Base-by-base conservation (phyloP, 2,329 filamentous ascomycete species). In the Epichloe sp. region DNA sequence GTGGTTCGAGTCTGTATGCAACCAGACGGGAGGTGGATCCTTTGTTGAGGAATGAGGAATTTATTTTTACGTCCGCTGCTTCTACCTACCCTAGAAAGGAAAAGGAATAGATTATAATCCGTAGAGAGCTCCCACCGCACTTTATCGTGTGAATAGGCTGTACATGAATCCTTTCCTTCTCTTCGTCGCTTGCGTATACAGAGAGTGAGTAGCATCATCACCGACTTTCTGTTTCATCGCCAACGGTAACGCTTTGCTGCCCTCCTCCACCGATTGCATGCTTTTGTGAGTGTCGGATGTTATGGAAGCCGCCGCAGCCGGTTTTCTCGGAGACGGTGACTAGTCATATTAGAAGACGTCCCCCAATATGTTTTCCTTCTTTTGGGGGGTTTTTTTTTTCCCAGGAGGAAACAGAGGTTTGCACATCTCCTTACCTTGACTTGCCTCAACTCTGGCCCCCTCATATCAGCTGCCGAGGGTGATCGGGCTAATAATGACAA, bases 91-190 rank as follows among this genome's bases (percentile, higher is more conserved):
- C 46, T 40, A 23, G 36, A 31, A 31, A 47, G n/a, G 11, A 26
- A 15, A 31, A 47, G 11, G 8, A 26, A 15, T 2, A 6, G 19
- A 21, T 21, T 21, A 21, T 21, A 21, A 21, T 21, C 19, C 19
- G 19, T 21, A 21, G 17, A 38, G 19, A 12, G 17, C 31, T 35
- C n/a, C 7, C 5, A 31, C 42, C 19, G 19, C 19, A 19, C 34
- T 12, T 21, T 4, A 45, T 19, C 56, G 47, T n/a, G 52, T 51
- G 41, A 58, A 53, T 5, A 54, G 26, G 11, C 49, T 50, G 4
- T 52, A 50, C n/a, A 58, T 54, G 23, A 58, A 51, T 35, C 55
- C 53, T 48, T 52, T 57, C 35, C 50, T 54, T 47, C 52, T 54
- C 21, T 36, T 55, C 8, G 53, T 37, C 1, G 23, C 36, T 26